A percentile compares a stretch with the other conserved stretches of the same genome.
Evolutionary conservation across 2,329 filamentous ascomycete genomes (phyloP).

Genomic region (Hymenoscyphus salicellus): DNA sequence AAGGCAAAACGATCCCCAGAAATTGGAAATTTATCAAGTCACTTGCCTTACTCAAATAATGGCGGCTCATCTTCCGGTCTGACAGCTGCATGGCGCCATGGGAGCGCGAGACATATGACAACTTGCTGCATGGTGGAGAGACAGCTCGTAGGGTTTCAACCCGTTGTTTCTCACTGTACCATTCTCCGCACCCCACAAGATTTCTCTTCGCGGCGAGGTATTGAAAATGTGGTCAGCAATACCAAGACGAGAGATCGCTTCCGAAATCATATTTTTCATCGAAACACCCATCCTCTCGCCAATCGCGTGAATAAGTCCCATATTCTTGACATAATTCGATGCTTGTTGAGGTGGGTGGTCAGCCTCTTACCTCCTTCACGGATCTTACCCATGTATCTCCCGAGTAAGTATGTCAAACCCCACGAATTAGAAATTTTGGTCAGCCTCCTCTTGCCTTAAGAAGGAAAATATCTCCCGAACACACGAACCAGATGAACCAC

Average conservation of each 20-base stretch:
- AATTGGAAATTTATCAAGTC: background rate
- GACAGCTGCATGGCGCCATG: background rate
- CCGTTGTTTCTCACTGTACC: background rate
- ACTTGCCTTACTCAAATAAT: background rate
- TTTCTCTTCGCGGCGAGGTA: background rate
- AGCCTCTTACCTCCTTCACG: background rate
- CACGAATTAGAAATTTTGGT: background rate
- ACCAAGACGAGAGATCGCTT: background rate
- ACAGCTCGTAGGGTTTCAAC: background rate
- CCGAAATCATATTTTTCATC: background rate
- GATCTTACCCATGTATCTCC: background rate
- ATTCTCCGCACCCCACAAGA: background rate
- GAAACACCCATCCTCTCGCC: background rate
- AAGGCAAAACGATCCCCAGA: background rate
- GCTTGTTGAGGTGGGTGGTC: background rate
- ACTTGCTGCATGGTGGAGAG: background rate
- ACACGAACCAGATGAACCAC: background rate
- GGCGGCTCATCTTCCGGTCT: background rate
- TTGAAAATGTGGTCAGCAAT: background rate
- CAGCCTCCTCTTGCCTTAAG: background rate
- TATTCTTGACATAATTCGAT: background rate
- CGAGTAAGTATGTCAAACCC: background rate
- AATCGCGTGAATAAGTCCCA: background rate
- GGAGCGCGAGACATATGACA: background rate
- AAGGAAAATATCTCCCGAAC: background rate